These are phyloP conservation scores for Fusarium tupiense DNA, from an alignment of 2,329 filamentous ascomycete genomes.

Conservation along the genomic window DNA sequence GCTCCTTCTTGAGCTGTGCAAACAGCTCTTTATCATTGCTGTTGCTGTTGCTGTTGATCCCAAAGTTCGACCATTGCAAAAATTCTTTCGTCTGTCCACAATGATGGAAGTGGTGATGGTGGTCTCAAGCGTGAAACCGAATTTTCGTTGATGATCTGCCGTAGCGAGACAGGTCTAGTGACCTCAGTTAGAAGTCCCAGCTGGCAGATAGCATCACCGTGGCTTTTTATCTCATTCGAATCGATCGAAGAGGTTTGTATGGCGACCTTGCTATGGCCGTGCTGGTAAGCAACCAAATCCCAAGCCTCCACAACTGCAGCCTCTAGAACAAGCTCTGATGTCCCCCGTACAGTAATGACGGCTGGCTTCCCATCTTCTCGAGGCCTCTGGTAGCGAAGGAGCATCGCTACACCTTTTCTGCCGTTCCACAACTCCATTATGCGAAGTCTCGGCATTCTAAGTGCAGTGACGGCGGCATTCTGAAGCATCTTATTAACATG, in stretches of 20 bases:
- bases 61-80: neutral
- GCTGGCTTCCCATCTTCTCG: conserved; percentile 23
- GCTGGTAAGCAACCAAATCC: neutral
- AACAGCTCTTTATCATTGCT: neutral
- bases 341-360: conserved; percentile 42
- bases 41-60: neutral
- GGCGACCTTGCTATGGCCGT: neutral
- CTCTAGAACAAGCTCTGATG: conserved; percentile 20
- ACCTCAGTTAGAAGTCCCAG: neutral
- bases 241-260: neutral
- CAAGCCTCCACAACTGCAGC: neutral
- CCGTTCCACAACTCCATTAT: conserved; percentile 51
- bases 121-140: neutral
- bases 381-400: conserved; percentile 39
- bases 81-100: too few species aligned
- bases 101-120: too few species aligned
- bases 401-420: conserved; percentile 37
- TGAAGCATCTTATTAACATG: conserved; percentile 42
- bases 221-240: neutral
- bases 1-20: neutral
- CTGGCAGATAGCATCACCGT: neutral
- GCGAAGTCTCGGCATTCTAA: conserved; percentile 45
- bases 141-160: neutral
- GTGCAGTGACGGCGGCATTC: conserved; percentile 37
- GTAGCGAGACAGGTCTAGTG: neutral